Evolutionary conservation across 805 yeast genomes (phyloP).

Genomic region (Candida oleophila): DNA sequence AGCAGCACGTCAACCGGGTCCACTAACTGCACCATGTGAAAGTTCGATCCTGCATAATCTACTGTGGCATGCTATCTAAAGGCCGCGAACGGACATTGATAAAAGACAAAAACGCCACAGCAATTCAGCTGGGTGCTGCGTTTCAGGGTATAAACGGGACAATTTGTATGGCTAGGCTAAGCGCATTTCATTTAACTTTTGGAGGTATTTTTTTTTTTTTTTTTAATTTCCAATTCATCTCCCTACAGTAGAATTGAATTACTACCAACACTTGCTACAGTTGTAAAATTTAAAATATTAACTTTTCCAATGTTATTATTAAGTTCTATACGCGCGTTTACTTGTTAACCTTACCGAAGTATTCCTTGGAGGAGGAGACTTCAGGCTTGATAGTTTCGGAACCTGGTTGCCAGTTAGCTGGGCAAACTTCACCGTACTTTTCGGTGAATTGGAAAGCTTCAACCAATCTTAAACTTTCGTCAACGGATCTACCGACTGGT

Average conservation of each 20-base stretch:
- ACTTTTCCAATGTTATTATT: too few species aligned
- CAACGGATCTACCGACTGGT: conserved; percentile 99
- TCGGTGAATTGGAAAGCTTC: conserved; percentile 99
- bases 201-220: too few species aligned
- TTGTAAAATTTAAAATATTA: too few species aligned
- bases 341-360: conserved; percentile 87
- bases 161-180: too few species aligned
- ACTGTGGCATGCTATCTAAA: neutral
- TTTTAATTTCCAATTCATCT: too few species aligned
- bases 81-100: neutral
- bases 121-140: too few species aligned
- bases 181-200: too few species aligned
- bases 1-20: too few species aligned
- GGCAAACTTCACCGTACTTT: conserved; percentile 99
- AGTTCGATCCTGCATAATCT: neutral
- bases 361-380: conserved; percentile 84
- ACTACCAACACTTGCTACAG: too few species aligned
- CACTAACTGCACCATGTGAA: neutral
- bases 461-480: conserved; percentile 93
- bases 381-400: conserved; percentile 77
- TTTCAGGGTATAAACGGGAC: too few species aligned
- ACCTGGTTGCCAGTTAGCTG: conserved; percentile 97
- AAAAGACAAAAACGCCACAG: too few species aligned
- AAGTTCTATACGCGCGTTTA: neutral
- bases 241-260: neutral